These are phyloP conservation scores for Phytophthora multivora DNA, from an alignment of 352 stramenopile species.

Conservation along the genomic window DNA sequence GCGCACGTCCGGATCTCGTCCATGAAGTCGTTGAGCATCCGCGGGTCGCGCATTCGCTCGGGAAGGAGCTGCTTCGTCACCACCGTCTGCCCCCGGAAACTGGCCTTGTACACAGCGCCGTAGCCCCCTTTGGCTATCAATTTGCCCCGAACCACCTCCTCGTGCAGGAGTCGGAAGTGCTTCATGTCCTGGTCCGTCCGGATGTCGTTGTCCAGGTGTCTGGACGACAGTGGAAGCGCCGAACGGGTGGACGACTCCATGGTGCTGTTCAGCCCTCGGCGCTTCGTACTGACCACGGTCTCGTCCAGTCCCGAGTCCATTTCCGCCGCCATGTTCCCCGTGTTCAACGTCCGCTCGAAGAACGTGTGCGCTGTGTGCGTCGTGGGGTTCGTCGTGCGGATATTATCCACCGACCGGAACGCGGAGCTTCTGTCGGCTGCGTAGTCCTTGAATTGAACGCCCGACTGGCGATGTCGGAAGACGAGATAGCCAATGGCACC, in stretches of 20 bases:
- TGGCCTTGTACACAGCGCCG: conserved; percentile 62
- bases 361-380: conserved; percentile 11
- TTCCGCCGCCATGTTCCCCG: conserved; percentile 15
- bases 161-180: conserved; percentile 52
- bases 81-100: conserved; percentile 39
- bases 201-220: conserved; percentile 63
- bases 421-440: conserved; percentile 17
- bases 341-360: conserved; percentile 35
- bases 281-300: conserved; percentile 21
- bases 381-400: conserved; percentile 10
- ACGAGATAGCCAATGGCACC: conserved; percentile 36
- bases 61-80: conserved; percentile 57
- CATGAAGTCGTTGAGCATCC: conserved; percentile 53
- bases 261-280: conserved; percentile 12
- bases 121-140: conserved; percentile 63
- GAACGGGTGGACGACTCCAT: conserved; percentile 20
- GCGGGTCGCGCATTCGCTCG: conserved; percentile 30
- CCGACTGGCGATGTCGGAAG: conserved; percentile 25
- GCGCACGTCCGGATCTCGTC: conserved; percentile 52
- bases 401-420: conserved; percentile 16
- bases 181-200: conserved; percentile 65
- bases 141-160: conserved; percentile 46
- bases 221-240: conserved; percentile 11
- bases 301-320: conserved; percentile 16
- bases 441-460: conserved; percentile 23